A percentile compares a stretch with the other conserved stretches of the same genome.
Evolutionary conservation across 2,329 filamentous ascomycete genomes (phyloP).

Genomic region (Penicillium brevicompactum): DNA sequence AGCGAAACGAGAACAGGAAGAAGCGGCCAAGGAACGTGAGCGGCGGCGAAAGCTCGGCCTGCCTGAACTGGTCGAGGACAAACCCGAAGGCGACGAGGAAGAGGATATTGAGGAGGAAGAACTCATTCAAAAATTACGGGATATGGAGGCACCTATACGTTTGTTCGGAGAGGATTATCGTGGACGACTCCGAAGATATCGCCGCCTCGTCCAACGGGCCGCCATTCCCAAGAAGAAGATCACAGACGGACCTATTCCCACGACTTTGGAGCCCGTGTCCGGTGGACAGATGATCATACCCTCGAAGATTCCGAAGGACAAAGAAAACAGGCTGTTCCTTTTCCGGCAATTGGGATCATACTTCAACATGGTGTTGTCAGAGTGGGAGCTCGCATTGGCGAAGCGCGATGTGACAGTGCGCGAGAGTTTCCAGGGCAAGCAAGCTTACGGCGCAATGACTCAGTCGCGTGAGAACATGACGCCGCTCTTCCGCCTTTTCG

Average conservation of each 20-base stretch:
- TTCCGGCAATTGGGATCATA: slow-evolving; percentile 90
- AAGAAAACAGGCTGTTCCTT: slow-evolving; percentile 68
- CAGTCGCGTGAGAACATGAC: slow-evolving; percentile 85
- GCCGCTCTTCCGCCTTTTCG: slow-evolving; percentile 87
- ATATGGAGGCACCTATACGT: slow-evolving; percentile 69
- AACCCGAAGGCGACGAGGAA: slow-evolving; percentile 37
- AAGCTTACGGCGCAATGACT: slow-evolving; percentile 80
- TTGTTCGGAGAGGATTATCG: slow-evolving; percentile 82
- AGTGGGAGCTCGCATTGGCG: slow-evolving; percentile 80
- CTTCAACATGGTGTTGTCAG: slow-evolving; percentile 91
- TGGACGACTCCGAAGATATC: slow-evolving; percentile 70
- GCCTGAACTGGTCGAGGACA: slow-evolving; percentile 63
- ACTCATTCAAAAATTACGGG: slow-evolving; percentile 68
- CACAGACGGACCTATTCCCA: slow-evolving; percentile 80
- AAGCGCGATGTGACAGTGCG: slow-evolving; percentile 59
- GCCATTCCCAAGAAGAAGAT: slow-evolving; percentile 44
- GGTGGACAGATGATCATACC: slow-evolving; percentile 88
- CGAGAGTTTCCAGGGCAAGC: slow-evolving; percentile 76
- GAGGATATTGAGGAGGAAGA: slow-evolving; percentile 73
- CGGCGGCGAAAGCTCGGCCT: slow-evolving; percentile 77
- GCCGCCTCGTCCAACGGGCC: slow-evolving; percentile 56
- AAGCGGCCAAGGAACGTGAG: slow-evolving; percentile 70
- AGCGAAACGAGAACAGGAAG: slow-evolving; percentile 68
- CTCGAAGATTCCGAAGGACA: slow-evolving; percentile 63
- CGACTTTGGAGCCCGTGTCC: slow-evolving; percentile 74